Conservation (phyloP, 1,139 yeast genomes). For the Ogataea hybrid region DNA sequence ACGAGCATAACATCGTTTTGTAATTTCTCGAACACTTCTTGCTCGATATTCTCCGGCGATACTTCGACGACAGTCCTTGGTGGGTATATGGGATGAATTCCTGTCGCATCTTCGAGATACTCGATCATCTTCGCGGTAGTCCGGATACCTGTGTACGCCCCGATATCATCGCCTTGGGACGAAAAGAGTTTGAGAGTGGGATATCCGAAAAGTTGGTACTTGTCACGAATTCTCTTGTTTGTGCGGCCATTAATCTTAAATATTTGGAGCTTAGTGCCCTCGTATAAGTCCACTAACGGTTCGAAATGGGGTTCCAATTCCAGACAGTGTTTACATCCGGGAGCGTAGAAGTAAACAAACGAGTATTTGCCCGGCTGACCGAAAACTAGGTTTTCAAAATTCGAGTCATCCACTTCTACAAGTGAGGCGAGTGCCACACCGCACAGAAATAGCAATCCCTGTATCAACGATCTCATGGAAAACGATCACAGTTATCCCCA, state of each 20-base stretch:
- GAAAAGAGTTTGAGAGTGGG: constrained; percentile 27
- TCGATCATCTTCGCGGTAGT: constrained; percentile 24
- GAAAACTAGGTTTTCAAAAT: constrained; percentile 23
- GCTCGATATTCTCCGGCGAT: constrained; percentile 13
- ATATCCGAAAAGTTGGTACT: constrained; percentile 23
- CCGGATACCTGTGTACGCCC: constrained; percentile 20
- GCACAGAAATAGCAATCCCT: background rate
- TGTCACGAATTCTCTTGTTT: constrained; percentile 19
- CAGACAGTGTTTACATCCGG: constrained; percentile 40
- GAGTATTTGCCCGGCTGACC: constrained; percentile 35
- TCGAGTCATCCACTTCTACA: constrained; percentile 22
- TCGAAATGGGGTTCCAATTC: constrained; percentile 39
- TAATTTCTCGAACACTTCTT: constrained; percentile 9
- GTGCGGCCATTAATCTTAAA: constrained; percentile 25
- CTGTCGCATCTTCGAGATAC: constrained; percentile 23
- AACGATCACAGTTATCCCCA: background rate
- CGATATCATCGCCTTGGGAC: constrained; percentile 23
- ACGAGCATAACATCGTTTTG: constrained; percentile 21
- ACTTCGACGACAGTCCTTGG: constrained; percentile 19
- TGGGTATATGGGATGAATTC: constrained; percentile 23
- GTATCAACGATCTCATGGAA: background rate
- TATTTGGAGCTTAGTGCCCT: constrained; percentile 24
- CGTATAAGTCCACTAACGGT: constrained; percentile 31
- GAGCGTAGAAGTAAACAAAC: constrained; percentile 42
- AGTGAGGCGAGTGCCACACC: constrained; percentile 4